Percentiles rank a stretch among this genome's conserved stretches.
These are phyloP conservation scores for Agaricales sp. DNA, from an alignment of 1,284 basidiomycete genomes.

Conservation along the genomic window DNA sequence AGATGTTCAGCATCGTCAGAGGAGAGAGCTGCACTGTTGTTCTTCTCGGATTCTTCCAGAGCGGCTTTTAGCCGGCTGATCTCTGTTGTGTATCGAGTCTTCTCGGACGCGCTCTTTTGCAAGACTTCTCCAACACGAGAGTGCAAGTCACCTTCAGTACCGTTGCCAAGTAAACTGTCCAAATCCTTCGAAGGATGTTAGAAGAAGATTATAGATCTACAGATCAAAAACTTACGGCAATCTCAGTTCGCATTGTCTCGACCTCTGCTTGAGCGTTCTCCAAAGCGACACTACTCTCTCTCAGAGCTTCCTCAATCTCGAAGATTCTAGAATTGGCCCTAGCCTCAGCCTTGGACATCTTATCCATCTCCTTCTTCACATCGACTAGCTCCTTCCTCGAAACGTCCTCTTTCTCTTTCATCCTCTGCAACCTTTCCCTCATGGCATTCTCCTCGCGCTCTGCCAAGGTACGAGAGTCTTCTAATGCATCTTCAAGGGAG, in stretches of 20 bases:
- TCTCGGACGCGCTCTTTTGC: constrained; percentile 3
- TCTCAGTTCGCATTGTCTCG: constrained; percentile 71
- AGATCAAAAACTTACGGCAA: constrained; percentile 41
- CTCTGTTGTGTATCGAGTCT: constrained; percentile 3
- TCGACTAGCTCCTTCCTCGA: constrained; percentile 58
- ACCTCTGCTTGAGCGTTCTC: constrained; percentile 92
- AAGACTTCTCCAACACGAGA: constrained; percentile 26
- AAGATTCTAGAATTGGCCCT: constrained; percentile 54
- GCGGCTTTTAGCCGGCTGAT: background rate
- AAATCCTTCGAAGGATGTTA: constrained; percentile 32
- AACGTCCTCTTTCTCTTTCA: constrained; percentile 72
- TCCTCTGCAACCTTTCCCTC: constrained; percentile 55
- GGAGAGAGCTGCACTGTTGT: background rate
- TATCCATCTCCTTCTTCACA: constrained; percentile 54
- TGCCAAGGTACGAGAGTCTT: constrained; percentile 61
- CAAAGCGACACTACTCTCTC: constrained; percentile 81
- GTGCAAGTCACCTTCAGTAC: constrained; percentile 24
- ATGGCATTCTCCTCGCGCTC: constrained; percentile 67
- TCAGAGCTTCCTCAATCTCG: constrained; percentile 81
- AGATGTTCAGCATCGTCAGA: background rate
- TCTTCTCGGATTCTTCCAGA: constrained; percentile 2
- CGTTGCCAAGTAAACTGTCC: constrained; percentile 32
- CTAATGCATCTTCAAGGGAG: constrained; percentile 76
- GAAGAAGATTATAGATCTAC: background rate
- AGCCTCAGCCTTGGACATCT: constrained; percentile 51